Evolutionary conservation across 2,329 filamentous ascomycete genomes (phyloP), one percentile per base, ranked within the genome.

Genomic region (Epichloe amarillans): DNA sequence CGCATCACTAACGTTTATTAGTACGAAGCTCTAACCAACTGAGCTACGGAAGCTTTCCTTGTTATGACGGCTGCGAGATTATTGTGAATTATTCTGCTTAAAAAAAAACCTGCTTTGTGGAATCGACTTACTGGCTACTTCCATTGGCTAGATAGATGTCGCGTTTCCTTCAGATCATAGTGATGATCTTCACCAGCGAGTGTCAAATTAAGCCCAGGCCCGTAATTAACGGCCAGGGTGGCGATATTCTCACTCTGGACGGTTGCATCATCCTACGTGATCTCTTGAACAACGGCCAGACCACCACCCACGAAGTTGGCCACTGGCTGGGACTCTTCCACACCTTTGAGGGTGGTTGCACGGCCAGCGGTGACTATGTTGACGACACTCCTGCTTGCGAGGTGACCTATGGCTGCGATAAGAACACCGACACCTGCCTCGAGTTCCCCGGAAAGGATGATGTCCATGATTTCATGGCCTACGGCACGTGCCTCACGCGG

Each of bases 251-350:
- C 12, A 42, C 17, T 19, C 15, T 1, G 8, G 59, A 61, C 33
- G 58, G 56, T 14, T 61, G 59, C 47, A 53, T 50, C 21, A 49
- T 61, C 12, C 46, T 49, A 23, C 43, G 40, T 6, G 53, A 55
- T 37, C 50, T 49, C 8, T 26, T 61, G 36, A 55, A 53, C 3
- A 55, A 58, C 15, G 54, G 53, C 26, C 55, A 58, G 19, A 55
- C 56, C 6, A 54, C 56, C 2, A 52, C 54, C 11, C 69, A 72
- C 57, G 70, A 72, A 58, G 61, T 66, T 37, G 70, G 70, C 4
- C 70, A 72, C 58, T 73, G 70, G 69, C 60, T 72, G 48, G 68
- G 69, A 46, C 63, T 73, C 19, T 62, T 62, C 49, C 70, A 73
- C 57, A 69, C 68, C 39, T 72, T 72, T 56, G 54, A 68, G 36